Base-by-base conservation (phyloP, 768 basidiomycete genomes). In the Podaxis sp. region DNA sequence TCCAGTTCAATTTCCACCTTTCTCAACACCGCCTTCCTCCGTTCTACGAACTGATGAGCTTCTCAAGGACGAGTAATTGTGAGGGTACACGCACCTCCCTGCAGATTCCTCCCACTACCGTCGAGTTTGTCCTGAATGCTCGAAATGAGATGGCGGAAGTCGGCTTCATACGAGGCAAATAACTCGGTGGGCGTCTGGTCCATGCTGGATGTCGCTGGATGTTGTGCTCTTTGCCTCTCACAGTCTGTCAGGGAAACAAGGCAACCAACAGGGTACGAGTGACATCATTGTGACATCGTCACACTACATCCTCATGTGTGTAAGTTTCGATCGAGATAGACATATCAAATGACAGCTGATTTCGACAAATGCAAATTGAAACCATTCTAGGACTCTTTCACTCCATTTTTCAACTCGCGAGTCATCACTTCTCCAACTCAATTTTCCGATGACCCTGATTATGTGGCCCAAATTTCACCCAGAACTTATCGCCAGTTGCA, bases 1-100 rank as follows among this genome's bases (percentile, higher is more conserved):
- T 97, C 95, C 0, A 98, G 77, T 69, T 95, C 93, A 70, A 93
- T 86, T 69, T 94, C 91, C 2, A 93, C 88, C 63, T 87, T 82
- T 55, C 94, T 78, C 57, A 97, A 74, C 0, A 88, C 80, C 0
- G 91, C 82, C 71, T 93, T 94, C 55, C 88, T 82, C 67, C 90
- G 86, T 72, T 97, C 95, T 94, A 57, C 9, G 18, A n/a, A 23
- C 46, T 4, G 10, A 38, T 44, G 42, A 51, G 54, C 28, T 14
- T 9, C 7, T 16, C 53, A 7, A 28, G 9, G 46, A 44, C n/a
- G 51, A 28, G 36, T 48, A 48, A 2, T 23, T 2, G 27, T 9
- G 58, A 46, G 37, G 40, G 18, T 44, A 16, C 27, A 48, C 82
- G 62, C 67, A 92, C 91, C 93, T 73, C 88, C 88, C 55, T 80